Evolutionary conservation across 495 filamentous ascomycete genomes (phyloP), one percentile per base, ranked within the genome.

Genomic region (Choiromyces venosus): DNA sequence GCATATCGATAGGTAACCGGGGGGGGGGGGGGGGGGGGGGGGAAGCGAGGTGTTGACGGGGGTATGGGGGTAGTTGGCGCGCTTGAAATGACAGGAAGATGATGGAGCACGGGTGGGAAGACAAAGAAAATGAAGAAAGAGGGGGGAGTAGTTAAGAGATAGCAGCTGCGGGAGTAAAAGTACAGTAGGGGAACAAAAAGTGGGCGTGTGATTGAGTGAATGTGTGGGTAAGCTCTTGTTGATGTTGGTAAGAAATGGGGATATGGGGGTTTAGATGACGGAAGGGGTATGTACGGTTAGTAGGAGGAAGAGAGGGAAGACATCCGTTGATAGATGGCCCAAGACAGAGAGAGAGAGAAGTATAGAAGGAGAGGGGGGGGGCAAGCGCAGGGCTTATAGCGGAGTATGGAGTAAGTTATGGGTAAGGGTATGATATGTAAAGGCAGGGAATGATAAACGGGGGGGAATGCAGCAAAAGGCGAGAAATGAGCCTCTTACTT

Each of bases 1-100:
- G 93, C 95, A 99, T 99, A 67, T 61, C 52, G 25, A 29, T 14
- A 16, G n/a, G 52, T 9, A 61, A 61, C 25, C 25, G 52, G 18
- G 9, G n/a, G 42, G 19, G 18, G 9, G n/a, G 42, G 19, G 18
- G 9, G n/a, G 42, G 19, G 18, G 9, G n/a, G 18, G 9, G n/a
- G 42, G 19, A 36, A 66, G 38, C 37, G 42, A 8, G 29, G 25
- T 37, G 68, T 35, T 21, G 37, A 44, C 1, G 44, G 39, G 68
- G 29, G 33, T 21, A n/a, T 14, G 67, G 36, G 38, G 44, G 68
- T 9, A 33, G 39, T 12, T 70, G 19, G 68, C 64, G 68, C 52
- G 52, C 52, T 25, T 61, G 9, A 29, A 61, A 29, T 12, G n/a
- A 61, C n/a, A 61, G 52, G n/a, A 29, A 61, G 52, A 29, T 9